phyloP scores from a whole-genome alignment of 495 filamentous ascomycete genomes.

The Xylaria intraflava region DNA sequence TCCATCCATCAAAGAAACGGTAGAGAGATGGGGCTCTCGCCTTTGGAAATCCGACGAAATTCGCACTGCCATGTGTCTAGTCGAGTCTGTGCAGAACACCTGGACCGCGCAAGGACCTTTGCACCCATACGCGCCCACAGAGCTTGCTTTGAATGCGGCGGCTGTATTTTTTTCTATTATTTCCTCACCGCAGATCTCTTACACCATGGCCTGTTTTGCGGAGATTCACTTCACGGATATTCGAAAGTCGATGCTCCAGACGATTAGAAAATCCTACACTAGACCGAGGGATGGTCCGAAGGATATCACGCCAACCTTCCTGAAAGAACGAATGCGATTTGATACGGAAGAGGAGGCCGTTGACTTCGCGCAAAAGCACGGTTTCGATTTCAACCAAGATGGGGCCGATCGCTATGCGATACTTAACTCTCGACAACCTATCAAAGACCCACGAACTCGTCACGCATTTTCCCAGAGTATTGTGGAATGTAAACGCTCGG shows the following conservation, averaged over 20 bases:
- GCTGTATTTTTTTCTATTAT: constrained; percentile 73
- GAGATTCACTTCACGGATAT: constrained; percentile 83
- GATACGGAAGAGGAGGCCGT: constrained; percentile 65
- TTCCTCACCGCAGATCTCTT: constrained; percentile 63
- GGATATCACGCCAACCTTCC: constrained; percentile 63
- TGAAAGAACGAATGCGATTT: constrained; percentile 63
- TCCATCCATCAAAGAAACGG: constrained; percentile 65
- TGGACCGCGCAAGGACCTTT: constrained; percentile 59
- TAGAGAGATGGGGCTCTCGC: constrained; percentile 71
- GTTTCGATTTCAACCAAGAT: constrained; percentile 49
- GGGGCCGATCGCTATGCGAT: constrained; percentile 47
- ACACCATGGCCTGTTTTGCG: constrained; percentile 88
- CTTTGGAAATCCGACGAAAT: constrained; percentile 57
- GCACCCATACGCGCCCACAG: constrained; percentile 37
- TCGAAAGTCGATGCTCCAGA: constrained; percentile 67
- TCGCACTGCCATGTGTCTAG: constrained; percentile 34
- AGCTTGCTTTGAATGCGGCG: constrained; percentile 47
- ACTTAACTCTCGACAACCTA: constrained; percentile 19
- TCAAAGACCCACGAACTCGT: constrained; percentile 33
- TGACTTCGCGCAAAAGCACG: constrained; percentile 62
- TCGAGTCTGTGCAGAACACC: constrained; percentile 49
- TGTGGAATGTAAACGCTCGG: constrained; percentile 44
- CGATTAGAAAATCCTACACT: constrained; percentile 54
- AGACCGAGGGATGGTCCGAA: constrained; percentile 60
- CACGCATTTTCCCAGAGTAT: constrained; percentile 38